Conservation (phyloP, 2,329 filamentous ascomycete species). For the Claviceps citrina region DNA sequence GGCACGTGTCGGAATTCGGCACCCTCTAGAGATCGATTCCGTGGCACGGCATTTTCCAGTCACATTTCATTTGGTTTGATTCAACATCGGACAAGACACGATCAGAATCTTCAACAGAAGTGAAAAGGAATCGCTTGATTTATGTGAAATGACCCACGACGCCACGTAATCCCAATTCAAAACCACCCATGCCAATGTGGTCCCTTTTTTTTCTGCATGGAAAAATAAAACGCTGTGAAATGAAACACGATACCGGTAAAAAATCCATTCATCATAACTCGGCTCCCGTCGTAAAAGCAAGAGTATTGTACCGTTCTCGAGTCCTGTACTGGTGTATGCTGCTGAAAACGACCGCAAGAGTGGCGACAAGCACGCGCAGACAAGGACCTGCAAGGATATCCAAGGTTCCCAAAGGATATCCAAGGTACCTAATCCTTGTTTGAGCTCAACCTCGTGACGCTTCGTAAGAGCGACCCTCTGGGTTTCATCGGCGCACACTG, state of each 20-base stretch:
- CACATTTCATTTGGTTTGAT: neutral
- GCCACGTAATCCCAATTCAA: no score
- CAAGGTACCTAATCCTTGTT: conserved; percentile 8
- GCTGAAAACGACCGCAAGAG: no score
- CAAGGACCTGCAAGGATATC: no score
- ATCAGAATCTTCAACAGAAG: no score
- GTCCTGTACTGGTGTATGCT: neutral
- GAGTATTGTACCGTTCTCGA: neutral
- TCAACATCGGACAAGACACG: no score
- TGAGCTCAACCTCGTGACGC: conserved; percentile 14
- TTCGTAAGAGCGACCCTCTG: conserved; percentile 24
- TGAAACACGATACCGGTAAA: neutral
- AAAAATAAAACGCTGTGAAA: neutral
- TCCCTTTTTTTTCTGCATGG: neutral
- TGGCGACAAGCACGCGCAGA: neutral
- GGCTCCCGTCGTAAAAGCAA: neutral
- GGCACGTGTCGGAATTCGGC: neutral
- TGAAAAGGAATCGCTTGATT: no score
- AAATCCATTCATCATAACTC: neutral
- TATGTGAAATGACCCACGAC: no score
- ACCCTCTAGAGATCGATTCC: neutral
- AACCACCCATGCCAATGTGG: neutral
- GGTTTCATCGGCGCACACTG: conserved; percentile 23
- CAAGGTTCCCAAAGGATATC: no score
- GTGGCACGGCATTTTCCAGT: neutral